phyloP scores from a whole-genome alignment of 352 stramenopile species.

The Plasmopara viticola region DNA sequence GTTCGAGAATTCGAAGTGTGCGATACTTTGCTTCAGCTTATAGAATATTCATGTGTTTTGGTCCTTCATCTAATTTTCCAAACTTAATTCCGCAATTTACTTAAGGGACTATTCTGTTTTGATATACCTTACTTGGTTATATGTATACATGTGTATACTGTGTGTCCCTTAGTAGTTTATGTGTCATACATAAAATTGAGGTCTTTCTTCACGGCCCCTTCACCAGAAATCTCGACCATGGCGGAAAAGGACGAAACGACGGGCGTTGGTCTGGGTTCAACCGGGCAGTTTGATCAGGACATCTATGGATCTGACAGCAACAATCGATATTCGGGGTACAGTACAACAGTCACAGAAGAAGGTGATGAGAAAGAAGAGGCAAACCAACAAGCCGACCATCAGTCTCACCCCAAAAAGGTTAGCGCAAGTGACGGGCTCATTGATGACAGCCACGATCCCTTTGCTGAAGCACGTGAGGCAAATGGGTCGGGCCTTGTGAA shows the following conservation, averaged over 20 bases:
- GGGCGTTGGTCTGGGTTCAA: slow-evolving; percentile 49
- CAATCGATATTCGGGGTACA: slow-evolving; percentile 61
- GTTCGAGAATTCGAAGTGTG: too few relatives aligned
- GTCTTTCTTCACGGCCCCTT: not conserved
- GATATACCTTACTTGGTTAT: too few relatives aligned
- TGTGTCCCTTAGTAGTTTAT: not conserved
- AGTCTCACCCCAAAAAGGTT: slow-evolving; percentile 9
- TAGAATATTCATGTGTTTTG: too few relatives aligned
- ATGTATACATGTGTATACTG: too few relatives aligned
- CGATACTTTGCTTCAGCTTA: too few relatives aligned
- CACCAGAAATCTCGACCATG: slow-evolving; percentile 16
- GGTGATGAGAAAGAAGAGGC: slow-evolving; percentile 38
- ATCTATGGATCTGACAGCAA: slow-evolving; percentile 44
- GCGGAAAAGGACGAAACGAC: slow-evolving; percentile 35
- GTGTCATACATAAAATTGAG: slow-evolving; percentile 2
- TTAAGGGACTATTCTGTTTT: too few relatives aligned
- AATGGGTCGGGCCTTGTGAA: slow-evolving; percentile 91
- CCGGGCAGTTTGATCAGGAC: slow-evolving; percentile 69
- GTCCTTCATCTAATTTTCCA: too few relatives aligned
- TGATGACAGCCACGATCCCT: slow-evolving; percentile 87
- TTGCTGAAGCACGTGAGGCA: slow-evolving; percentile 67
- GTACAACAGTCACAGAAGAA: slow-evolving; percentile 47
- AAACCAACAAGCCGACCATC: slow-evolving; percentile 31
- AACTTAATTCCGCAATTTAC: too few relatives aligned
- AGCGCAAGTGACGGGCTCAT: slow-evolving; percentile 45